These are phyloP conservation scores for Anaeromyces robustus DNA, from an alignment of 192 early-diverging fungal genomes.

Conservation along the genomic window DNA sequence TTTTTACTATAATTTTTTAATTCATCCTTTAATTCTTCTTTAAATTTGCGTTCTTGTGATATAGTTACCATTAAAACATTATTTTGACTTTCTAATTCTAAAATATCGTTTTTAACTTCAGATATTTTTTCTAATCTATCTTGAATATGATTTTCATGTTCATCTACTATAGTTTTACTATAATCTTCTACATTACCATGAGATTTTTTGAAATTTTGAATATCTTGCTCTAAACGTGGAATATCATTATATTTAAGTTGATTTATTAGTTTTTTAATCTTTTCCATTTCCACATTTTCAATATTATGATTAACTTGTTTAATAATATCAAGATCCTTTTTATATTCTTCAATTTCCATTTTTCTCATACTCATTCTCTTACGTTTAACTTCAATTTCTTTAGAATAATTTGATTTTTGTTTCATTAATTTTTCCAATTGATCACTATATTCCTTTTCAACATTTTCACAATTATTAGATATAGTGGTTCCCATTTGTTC, in stretches of 20 bases:
- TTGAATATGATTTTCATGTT: neutral
- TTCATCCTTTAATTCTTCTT: neutral
- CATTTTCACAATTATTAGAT: neutral
- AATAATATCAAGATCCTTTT: neutral
- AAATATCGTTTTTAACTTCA: neutral
- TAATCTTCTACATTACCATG: neutral
- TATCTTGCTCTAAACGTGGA: neutral
- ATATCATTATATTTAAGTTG: neutral
- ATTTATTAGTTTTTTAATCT: neutral
- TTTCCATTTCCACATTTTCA: neutral
- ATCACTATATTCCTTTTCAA: neutral
- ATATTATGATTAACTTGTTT: neutral
- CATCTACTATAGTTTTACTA: neutral
- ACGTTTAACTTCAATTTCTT: neutral
- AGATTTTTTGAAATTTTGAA: neutral
- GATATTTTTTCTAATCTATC: neutral
- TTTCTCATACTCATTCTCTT: neutral
- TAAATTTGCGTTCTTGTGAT: neutral
- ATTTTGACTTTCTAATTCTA: neutral
- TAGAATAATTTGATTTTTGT: neutral
- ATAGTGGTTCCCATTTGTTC: neutral
- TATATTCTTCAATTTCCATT: neutral
- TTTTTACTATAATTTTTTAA: neutral
- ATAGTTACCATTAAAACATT: neutral
- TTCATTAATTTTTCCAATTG: neutral